Evolutionary conservation across 495 filamentous ascomycete species (phyloP).

Genomic region (Hyaloscypha bicolor): DNA sequence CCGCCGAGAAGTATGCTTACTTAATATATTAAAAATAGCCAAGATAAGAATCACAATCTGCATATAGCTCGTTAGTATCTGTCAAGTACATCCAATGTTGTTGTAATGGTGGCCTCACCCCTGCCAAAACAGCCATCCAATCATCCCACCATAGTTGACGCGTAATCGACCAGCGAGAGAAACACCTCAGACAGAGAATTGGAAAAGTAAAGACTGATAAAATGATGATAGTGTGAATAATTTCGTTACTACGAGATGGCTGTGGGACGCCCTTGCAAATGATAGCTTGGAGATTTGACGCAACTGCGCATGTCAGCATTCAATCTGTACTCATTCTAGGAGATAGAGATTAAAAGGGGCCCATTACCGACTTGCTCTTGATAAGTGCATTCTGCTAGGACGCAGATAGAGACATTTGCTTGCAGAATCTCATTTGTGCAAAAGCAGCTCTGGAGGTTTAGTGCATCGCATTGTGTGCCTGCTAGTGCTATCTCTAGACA

Average conservation of each 20-base stretch:
- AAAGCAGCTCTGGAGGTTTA: too few species aligned
- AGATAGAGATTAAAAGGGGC: too few species aligned
- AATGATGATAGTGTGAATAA: conserved; percentile 8
- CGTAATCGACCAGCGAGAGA: conserved; percentile 11
- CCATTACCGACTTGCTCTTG: too few species aligned
- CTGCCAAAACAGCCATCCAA: conserved; percentile 14
- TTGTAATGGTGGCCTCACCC: conserved; percentile 4
- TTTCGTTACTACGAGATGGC: conserved; percentile 7
- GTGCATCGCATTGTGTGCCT: too few species aligned
- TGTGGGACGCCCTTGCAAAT: conserved; percentile 5
- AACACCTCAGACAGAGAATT: conserved; percentile 12
- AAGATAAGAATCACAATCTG: too few species aligned
- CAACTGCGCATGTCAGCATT: not conserved
- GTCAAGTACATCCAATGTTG: not conserved
- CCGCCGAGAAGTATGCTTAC: too few species aligned
- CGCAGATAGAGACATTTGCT: too few species aligned
- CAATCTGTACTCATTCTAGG: too few species aligned
- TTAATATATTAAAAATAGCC: not conserved
- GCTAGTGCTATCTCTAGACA: too few species aligned
- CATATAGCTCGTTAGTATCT: not conserved
- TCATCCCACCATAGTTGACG: conserved; percentile 24
- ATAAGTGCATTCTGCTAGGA: too few species aligned
- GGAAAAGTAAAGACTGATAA: conserved; percentile 15
- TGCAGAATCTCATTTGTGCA: too few species aligned
- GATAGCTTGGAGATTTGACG: conserved; percentile 11